Evolutionary conservation across 805 yeast species (phyloP).

Genomic region (Hagleromyces aurorensis): DNA sequence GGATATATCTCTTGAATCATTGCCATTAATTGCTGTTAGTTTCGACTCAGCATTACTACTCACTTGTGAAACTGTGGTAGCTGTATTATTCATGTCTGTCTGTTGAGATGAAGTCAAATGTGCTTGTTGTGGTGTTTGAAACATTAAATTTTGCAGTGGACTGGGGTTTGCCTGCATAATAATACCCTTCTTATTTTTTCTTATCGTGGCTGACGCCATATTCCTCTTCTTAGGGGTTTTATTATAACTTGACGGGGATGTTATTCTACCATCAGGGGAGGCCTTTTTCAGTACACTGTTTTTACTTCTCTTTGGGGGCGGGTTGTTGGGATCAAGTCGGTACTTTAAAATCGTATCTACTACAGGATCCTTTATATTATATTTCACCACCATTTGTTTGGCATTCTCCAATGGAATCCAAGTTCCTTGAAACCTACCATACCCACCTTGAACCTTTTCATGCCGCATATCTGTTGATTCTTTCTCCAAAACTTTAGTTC

Average conservation of each 20-base stretch:
- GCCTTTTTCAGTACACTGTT: constrained; percentile 26
- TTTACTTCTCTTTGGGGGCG: constrained; percentile 36
- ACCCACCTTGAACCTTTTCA: constrained; percentile 79
- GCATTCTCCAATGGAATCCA: constrained; percentile 75
- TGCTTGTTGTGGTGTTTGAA: constrained; percentile 28
- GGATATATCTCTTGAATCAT: too few relatives aligned
- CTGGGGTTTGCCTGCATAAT: constrained; percentile 24
- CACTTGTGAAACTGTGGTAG: constrained; percentile 11
- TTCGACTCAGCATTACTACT: constrained; percentile 5
- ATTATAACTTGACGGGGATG: constrained; percentile 31
- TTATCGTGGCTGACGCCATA: constrained; percentile 4
- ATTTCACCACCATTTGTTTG: constrained; percentile 43
- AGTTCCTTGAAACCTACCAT: constrained; percentile 79
- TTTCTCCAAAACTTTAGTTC: constrained; percentile 68
- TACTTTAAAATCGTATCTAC: constrained; percentile 46
- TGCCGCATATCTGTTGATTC: constrained; percentile 67
- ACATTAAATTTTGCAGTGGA: constrained; percentile 28
- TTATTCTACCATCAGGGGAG: constrained; percentile 26
- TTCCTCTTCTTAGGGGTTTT: constrained; percentile 27
- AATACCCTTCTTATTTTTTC: constrained; percentile 10
- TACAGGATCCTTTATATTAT: constrained; percentile 44
- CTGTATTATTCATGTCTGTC: constrained; percentile 6
- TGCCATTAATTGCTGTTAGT: too few relatives aligned
- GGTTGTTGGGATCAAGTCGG: constrained; percentile 40
- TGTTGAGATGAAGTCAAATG: constrained; percentile 4